A percentile compares a stretch with the other conserved stretches of the same genome.
Evolutionary conservation across 176 grass and related monocot species (phyloP).

Genomic region (Musa itinerans): DNA sequence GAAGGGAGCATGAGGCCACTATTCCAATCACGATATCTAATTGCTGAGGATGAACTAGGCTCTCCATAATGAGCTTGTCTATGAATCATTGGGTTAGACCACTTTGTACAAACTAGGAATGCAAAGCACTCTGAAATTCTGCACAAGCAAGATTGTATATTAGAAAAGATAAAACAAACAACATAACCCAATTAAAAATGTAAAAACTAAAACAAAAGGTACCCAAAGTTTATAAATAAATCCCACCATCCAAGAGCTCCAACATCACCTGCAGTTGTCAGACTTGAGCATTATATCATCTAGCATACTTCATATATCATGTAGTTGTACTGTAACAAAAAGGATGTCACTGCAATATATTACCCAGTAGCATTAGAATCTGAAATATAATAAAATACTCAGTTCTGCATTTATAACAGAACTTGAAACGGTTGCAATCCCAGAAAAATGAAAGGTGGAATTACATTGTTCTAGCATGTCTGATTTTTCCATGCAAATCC

Average conservation of each 20-base stretch:
- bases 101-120: constrained; percentile 57
- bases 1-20: constrained; percentile 19
- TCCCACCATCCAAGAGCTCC: constrained; percentile 68
- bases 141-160: not conserved
- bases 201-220: constrained; percentile 13
- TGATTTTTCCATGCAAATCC: no score
- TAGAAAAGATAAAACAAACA: not conserved
- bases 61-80: constrained; percentile 23
- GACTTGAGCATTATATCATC: not conserved
- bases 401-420: no score
- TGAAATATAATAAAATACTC: no score
- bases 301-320: no score
- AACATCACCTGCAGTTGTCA: constrained; percentile 33
- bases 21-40: constrained; percentile 17
- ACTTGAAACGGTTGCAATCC: no score
- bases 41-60: constrained; percentile 17
- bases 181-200: not conserved
- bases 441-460: no score
- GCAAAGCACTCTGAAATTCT: constrained; percentile 68
- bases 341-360: no score
- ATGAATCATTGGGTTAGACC: constrained; percentile 50
- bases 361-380: no score
- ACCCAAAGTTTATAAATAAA: constrained; percentile 77
- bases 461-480: no score
- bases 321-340: no score